Conservation (phyloP, 129 eudicot species). For the Helianthus tuberosus region DNA sequence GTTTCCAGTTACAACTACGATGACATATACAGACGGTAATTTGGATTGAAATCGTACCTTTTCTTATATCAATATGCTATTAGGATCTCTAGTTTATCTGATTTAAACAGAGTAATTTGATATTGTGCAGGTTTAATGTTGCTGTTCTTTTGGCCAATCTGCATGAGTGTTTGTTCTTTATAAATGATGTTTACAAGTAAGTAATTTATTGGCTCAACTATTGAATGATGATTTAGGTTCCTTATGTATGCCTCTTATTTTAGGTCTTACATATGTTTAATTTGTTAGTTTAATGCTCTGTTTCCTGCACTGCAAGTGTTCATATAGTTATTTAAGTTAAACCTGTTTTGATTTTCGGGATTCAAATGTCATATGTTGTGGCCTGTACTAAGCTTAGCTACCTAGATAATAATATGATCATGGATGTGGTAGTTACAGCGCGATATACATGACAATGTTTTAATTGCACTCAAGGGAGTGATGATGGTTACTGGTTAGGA, state of each 20-base stretch:
- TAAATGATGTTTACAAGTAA: background rate
- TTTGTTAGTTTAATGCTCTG: background rate
- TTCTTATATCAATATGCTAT: background rate
- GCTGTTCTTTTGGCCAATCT: background rate
- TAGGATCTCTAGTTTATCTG: background rate
- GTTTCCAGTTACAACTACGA: background rate
- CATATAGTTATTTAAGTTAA: background rate
- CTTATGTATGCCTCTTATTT: background rate
- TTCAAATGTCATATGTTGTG: background rate
- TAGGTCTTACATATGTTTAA: too few relatives aligned
- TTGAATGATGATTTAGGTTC: background rate
- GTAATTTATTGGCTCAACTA: background rate
- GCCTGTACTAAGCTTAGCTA: background rate
- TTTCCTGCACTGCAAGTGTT: background rate
- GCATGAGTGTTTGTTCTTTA: background rate
- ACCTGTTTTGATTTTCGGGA: background rate
- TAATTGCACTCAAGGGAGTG: background rate
- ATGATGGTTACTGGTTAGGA: background rate
- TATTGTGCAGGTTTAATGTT: background rate
- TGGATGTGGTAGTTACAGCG: background rate
- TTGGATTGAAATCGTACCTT: background rate
- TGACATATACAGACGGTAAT: background rate
- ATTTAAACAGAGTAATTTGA: background rate
- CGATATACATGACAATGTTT: background rate
- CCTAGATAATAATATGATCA: background rate